Conservation (phyloP, 2,329 filamentous ascomycete species). For the Juglanconis sp. region DNA sequence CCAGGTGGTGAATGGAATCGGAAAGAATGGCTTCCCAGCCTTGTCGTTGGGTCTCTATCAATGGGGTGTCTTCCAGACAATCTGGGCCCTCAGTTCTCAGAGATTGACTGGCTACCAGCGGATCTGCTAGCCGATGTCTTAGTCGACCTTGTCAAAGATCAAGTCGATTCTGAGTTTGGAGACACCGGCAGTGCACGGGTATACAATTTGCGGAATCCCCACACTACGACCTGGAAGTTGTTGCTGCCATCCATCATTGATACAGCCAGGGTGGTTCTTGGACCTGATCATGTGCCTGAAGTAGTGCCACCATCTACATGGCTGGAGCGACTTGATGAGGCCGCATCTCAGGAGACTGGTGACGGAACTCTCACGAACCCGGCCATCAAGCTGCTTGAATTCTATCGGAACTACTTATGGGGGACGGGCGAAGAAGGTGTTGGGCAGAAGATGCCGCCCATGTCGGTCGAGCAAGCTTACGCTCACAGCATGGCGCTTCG, state of each 20-base stretch:
- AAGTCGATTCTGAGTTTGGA: neutral
- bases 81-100: constrained; percentile 30
- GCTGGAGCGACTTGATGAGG: constrained; percentile 15
- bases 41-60: neutral
- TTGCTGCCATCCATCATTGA: constrained; percentile 23
- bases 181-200: constrained; percentile 12
- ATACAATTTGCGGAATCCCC: constrained; percentile 28
- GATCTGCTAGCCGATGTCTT: constrained; percentile 37
- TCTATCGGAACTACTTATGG: constrained; percentile 25
- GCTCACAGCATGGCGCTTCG: constrained; percentile 25
- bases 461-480: neutral
- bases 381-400: constrained; percentile 29
- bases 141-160: constrained; percentile 25
- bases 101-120: constrained; percentile 43
- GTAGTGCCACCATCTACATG: constrained; percentile 11
- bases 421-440: constrained; percentile 15
- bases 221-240: constrained; percentile 20
- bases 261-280: neutral
- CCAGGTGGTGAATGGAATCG: neutral
- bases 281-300: neutral
- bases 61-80: constrained; percentile 12
- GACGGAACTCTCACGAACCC: constrained; percentile 23
- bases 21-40: constrained; percentile 7
- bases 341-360: constrained; percentile 10
- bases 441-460: neutral